A percentile compares a stretch with the other conserved stretches of the same genome.
These are phyloP conservation scores for Fusarium siculi DNA, from an alignment of 2,329 filamentous ascomycete genomes.

Conservation along the genomic window DNA sequence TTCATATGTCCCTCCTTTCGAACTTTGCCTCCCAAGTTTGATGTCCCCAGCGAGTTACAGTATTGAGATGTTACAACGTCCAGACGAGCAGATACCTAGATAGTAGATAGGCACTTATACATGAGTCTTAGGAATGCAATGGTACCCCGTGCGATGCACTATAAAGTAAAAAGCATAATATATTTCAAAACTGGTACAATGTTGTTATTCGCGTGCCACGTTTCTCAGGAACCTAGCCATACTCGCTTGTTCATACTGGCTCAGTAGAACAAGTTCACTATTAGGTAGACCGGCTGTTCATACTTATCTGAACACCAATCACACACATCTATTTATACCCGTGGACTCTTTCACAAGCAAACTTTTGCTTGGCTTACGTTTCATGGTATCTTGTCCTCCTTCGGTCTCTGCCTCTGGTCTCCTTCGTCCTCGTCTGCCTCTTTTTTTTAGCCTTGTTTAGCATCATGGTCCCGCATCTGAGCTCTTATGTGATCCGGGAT, in stretches of 20 bases:
- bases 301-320: background rate
- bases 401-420: background rate
- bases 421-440: background rate
- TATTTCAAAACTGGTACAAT: background rate
- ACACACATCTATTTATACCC: background rate
- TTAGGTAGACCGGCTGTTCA: background rate
- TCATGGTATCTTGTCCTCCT: background rate
- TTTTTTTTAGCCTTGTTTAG: background rate
- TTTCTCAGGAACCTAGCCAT: background rate
- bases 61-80: background rate
- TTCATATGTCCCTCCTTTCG: background rate
- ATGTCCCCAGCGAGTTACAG: background rate
- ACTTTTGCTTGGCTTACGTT: background rate
- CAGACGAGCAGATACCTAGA: background rate
- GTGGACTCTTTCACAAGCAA: background rate
- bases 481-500: constrained; percentile 1
- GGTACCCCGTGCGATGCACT: background rate
- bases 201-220: background rate
- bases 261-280: background rate
- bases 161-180: background rate
- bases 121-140: background rate
- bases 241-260: background rate
- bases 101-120: background rate
- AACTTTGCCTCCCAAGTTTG: background rate
- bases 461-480: background rate